Conservation (phyloP, 2,329 filamentous ascomycete species). For the Xylaria sp. region DNA sequence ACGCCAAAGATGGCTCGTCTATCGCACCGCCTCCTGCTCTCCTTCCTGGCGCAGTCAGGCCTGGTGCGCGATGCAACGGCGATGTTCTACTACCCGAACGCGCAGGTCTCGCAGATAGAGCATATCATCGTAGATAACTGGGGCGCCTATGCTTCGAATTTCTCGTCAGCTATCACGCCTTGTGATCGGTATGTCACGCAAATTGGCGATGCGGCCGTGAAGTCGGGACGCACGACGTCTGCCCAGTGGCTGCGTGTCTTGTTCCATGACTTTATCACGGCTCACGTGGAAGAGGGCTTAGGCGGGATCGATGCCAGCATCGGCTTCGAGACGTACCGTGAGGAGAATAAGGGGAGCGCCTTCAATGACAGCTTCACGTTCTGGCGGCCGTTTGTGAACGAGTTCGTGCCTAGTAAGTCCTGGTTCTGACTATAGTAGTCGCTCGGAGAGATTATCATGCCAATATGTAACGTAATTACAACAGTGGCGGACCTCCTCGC, state of each 20-base stretch:
- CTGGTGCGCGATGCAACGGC: not conserved
- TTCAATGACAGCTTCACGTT: constrained; percentile 41
- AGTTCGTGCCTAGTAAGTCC: constrained; percentile 38
- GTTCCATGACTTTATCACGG: constrained; percentile 40
- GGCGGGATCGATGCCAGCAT: constrained; percentile 41
- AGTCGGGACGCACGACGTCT: constrained; percentile 35
- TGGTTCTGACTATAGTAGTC: not conserved
- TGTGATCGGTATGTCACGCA: constrained; percentile 38
- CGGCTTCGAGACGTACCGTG: constrained; percentile 38
- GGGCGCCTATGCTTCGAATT: constrained; percentile 37
- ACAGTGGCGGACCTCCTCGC: constrained; percentile 41
- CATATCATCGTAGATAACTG: constrained; percentile 39
- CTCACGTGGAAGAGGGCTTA: constrained; percentile 34
- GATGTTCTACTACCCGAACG: constrained; percentile 40
- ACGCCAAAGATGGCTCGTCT: not conserved
- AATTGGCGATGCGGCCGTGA: constrained; percentile 30
- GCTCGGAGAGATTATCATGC: constrained; percentile 5
- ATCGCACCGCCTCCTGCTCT: not conserved
- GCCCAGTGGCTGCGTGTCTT: constrained; percentile 39
- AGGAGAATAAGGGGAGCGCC: constrained; percentile 37
- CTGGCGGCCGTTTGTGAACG: constrained; percentile 39
- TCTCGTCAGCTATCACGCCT: constrained; percentile 38
- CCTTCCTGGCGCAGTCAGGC: not conserved
- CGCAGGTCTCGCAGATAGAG: constrained; percentile 31
- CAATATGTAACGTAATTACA: not conserved